Evolutionary conservation across 169 alveolate species (phyloP).

Genomic region (Plasmodium fragile): DNA sequence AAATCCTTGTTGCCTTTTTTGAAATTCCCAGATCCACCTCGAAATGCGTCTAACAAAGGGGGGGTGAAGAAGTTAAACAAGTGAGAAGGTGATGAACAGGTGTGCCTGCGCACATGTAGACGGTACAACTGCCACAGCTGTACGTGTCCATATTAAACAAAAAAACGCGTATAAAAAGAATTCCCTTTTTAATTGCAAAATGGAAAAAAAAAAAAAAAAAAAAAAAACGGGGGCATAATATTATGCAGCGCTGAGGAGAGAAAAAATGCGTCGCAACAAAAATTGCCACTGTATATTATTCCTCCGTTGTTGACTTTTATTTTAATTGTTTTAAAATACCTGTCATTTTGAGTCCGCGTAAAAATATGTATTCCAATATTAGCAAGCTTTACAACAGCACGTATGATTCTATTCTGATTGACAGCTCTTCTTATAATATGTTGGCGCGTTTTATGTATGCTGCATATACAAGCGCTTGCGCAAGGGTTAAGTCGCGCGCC

Average conservation of each 20-base stretch:
- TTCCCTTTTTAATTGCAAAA: not conserved
- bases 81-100: not conserved
- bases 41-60: conserved; percentile 54
- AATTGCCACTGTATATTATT: not conserved
- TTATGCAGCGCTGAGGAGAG: not conserved
- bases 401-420: not conserved
- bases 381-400: not conserved
- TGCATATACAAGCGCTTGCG: not conserved
- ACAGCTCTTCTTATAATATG: not conserved
- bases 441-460: not conserved
- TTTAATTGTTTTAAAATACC: conserved; percentile 10
- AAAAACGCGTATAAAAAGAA: not conserved
- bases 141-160: not conserved
- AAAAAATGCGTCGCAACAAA: not conserved
- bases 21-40: conserved; percentile 67
- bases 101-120: not conserved
- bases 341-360: conserved; percentile 15
- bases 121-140: not conserved
- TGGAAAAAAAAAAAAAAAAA: not conserved
- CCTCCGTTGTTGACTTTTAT: not conserved
- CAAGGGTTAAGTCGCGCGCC: not conserved
- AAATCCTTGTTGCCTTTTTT: conserved; percentile 29
- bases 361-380: not conserved
- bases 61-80: not conserved
- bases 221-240: not conserved